Evolutionary conservation across 2,329 filamentous ascomycete species (phyloP).

Genomic region (Trichoderma citrinoviride): DNA sequence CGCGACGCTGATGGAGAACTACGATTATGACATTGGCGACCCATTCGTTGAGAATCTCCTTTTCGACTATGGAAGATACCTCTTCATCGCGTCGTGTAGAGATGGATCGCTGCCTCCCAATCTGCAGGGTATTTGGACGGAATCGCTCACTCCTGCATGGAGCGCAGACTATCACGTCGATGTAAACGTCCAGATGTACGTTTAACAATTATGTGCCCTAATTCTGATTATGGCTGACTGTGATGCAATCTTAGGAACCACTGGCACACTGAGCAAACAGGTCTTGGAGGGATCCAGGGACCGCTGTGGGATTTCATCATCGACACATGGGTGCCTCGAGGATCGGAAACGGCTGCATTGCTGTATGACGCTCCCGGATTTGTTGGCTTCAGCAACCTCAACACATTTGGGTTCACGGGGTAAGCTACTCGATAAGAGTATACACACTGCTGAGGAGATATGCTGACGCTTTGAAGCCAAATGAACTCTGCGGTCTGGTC

Average conservation of each 20-base stretch:
- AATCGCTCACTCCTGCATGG: constrained; percentile 42
- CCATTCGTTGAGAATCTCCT: constrained; percentile 53
- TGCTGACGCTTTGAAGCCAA: constrained; percentile 11
- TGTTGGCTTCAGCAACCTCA: constrained; percentile 57
- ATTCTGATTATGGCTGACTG: neutral
- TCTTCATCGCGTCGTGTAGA: constrained; percentile 55
- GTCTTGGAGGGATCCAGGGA: constrained; percentile 44
- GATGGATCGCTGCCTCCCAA: constrained; percentile 53
- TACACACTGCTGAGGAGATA: constrained; percentile 29
- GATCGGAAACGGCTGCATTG: constrained; percentile 50
- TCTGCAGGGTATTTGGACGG: constrained; percentile 55
- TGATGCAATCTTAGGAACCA: constrained; percentile 41
- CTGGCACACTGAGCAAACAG: constrained; percentile 54
- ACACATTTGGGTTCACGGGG: constrained; percentile 57
- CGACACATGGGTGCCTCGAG: constrained; percentile 53
- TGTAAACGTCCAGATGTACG: constrained; percentile 57
- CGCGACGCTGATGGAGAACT: constrained; percentile 19
- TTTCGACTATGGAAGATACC: constrained; percentile 53
- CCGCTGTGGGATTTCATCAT: constrained; percentile 53
- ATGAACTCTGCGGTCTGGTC: constrained; percentile 17
- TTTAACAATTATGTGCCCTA: neutral
- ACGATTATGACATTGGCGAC: constrained; percentile 37
- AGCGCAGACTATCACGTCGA: constrained; percentile 56
- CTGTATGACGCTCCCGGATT: constrained; percentile 56
- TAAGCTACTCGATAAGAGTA: neutral